A percentile compares a stretch with the other conserved stretches of the same genome.
Conservation (phyloP, 2,329 filamentous ascomycete species). For the Verticillium tricorpus region DNA sequence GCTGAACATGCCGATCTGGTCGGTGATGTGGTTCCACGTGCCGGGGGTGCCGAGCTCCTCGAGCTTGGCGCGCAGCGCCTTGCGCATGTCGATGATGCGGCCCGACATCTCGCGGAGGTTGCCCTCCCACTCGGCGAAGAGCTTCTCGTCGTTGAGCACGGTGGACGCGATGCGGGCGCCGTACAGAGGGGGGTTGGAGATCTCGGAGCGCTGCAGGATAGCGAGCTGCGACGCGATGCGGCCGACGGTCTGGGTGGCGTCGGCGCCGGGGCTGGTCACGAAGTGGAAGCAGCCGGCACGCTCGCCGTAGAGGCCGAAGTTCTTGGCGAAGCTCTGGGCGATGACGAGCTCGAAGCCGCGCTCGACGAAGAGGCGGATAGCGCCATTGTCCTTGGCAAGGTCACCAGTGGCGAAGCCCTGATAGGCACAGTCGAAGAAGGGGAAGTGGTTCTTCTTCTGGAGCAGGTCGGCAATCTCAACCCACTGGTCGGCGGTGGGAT, state of each 20-base stretch:
- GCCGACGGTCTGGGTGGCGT: conserved; percentile 55
- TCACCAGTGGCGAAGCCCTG: conserved; percentile 96
- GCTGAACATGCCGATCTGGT: conserved; percentile 99
- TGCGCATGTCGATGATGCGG: conserved; percentile 89
- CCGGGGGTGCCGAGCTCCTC: conserved; percentile 84
- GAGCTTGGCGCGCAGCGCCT: conserved; percentile 69
- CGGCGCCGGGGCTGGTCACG: conserved; percentile 67
- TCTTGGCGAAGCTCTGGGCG: conserved; percentile 95
- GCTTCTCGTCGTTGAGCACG: conserved; percentile 73
- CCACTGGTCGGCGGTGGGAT: conserved; percentile 93
- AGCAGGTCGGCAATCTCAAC: conserved; percentile 79
- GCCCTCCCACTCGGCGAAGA: conserved; percentile 90
- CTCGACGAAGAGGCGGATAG: conserved; percentile 91
- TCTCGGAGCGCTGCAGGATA: conserved; percentile 93
- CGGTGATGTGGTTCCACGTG: conserved; percentile 94
- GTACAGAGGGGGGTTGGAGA: conserved; percentile 93
- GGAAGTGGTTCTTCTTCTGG: conserved; percentile 77
- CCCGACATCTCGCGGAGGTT: conserved; percentile 93
- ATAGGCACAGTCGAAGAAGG: conserved; percentile 98
- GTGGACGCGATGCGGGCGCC: conserved; percentile 83
- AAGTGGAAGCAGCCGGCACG: conserved; percentile 96
- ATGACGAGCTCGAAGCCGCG: conserved; percentile 86
- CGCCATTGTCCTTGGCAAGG: conserved; percentile 77
- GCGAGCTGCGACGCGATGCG: conserved; percentile 84
- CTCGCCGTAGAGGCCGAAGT: conserved; percentile 95